Evolutionary conservation across 305 asterid genomes (phyloP).

Genomic region (Solanum hybrid): DNA sequence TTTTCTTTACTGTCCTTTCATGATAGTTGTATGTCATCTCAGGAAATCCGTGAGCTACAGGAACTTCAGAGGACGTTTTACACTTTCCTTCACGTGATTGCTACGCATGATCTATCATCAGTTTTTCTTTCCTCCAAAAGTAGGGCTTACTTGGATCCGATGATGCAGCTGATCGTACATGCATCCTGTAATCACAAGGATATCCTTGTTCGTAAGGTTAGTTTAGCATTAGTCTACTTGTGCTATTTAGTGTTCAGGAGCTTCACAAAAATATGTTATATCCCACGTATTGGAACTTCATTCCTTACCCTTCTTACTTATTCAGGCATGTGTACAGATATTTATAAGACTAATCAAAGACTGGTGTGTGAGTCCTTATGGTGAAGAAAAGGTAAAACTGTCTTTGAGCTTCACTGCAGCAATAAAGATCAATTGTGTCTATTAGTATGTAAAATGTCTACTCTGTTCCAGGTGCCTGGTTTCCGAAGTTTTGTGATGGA

Average conservation of each 20-base stretch:
- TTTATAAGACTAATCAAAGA: constrained; percentile 81
- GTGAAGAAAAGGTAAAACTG: constrained; percentile 58
- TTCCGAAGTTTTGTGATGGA: constrained; percentile 64
- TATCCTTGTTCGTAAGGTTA: constrained; percentile 63
- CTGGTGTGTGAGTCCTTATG: constrained; percentile 60
- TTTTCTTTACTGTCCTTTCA: background rate
- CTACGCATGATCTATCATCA: constrained; percentile 69
- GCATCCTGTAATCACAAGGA: constrained; percentile 81
- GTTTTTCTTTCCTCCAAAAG: constrained; percentile 60
- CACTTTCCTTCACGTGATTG: constrained; percentile 73
- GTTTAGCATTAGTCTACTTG: background rate
- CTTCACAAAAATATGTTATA: background rate
- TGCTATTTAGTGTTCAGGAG: background rate
- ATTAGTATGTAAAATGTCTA: constrained; percentile 10
- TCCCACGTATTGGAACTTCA: constrained; percentile 7
- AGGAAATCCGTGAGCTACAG: constrained; percentile 91
- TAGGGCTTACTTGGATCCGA: constrained; percentile 44
- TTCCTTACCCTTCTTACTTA: background rate
- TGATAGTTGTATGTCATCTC: constrained; percentile 11
- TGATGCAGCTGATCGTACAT: constrained; percentile 71
- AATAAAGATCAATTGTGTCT: background rate
- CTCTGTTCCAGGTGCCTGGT: constrained; percentile 75
- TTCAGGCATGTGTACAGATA: constrained; percentile 88
- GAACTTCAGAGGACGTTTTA: constrained; percentile 71
- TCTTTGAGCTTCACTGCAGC: constrained; percentile 3